Conservation (phyloP, 148 eudicot species). For the Diospyros kaki region DNA sequence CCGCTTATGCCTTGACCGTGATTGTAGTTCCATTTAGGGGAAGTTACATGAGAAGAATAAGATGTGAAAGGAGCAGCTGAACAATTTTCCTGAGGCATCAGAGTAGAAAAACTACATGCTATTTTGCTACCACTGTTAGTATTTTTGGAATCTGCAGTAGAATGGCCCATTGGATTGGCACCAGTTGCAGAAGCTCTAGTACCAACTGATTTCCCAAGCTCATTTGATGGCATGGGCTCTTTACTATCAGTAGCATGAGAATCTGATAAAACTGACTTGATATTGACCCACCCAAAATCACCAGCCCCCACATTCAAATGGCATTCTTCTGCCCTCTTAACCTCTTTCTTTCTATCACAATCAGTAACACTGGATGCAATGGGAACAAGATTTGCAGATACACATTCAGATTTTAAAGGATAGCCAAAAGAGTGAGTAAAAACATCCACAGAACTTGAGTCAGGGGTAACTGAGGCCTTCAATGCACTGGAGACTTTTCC, state of each 20-base stretch:
- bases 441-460: slow-evolving; percentile 10
- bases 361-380: background rate
- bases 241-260: background rate
- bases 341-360: background rate
- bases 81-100: slow-evolving; percentile 19
- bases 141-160: background rate
- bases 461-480: slow-evolving; percentile 4
- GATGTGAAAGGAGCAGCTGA: slow-evolving; percentile 13
- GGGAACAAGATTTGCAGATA: background rate
- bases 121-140: background rate
- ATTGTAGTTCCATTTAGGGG: slow-evolving; percentile 20
- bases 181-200: background rate
- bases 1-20: slow-evolving; percentile 24
- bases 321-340: slow-evolving; percentile 7
- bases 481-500: background rate
- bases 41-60: slow-evolving; percentile 9
- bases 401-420: background rate
- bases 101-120: slow-evolving; percentile 26
- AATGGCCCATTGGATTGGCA: background rate
- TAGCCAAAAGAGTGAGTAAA: background rate
- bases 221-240: background rate
- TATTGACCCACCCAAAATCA: background rate
- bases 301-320: background rate
- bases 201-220: slow-evolving; percentile 5
- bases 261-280: background rate